phyloP scores from a whole-genome alignment of 768 basidiomycete species.

The Termitomyces sp. region DNA sequence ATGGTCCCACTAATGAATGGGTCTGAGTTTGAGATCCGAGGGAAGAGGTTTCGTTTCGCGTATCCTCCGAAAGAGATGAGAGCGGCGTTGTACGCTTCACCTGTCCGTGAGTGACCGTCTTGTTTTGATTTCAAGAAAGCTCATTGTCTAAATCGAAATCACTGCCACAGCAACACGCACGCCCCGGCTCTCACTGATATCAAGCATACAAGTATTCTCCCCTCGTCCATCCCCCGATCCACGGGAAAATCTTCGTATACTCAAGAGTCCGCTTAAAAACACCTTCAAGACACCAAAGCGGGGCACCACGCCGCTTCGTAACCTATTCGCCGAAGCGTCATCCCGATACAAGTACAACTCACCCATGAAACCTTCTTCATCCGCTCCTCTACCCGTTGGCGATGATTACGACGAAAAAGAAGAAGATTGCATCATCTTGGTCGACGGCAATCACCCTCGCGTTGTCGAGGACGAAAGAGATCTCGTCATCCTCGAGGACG shows the following conservation, averaged over 20 bases:
- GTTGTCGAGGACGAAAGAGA: constrained; percentile 69
- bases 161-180: constrained; percentile 32
- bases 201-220: constrained; percentile 67
- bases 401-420: constrained; percentile 22
- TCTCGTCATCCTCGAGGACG: constrained; percentile 66
- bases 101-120: constrained; percentile 30
- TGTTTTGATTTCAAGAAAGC: background rate
- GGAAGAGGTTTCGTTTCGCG: constrained; percentile 64
- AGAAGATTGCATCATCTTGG: constrained; percentile 51
- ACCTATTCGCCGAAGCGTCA: constrained; percentile 1
- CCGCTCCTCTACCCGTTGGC: constrained; percentile 7
- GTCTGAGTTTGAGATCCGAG: constrained; percentile 61
- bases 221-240: constrained; percentile 57
- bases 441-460: constrained; percentile 59
- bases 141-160: too few species aligned
- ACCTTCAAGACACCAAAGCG: constrained; percentile 24
- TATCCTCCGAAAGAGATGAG: constrained; percentile 75
- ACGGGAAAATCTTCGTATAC: constrained; percentile 54
- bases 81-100: constrained; percentile 42
- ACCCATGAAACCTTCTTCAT: constrained; percentile 4
- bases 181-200: constrained; percentile 71
- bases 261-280: constrained; percentile 51
- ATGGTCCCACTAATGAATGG: constrained; percentile 60
- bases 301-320: constrained; percentile 4
- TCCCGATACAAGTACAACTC: constrained; percentile 2